phyloP scores from a whole-genome alignment of 2,329 filamentous ascomycete genomes.

The Fusarium vanettenii region DNA sequence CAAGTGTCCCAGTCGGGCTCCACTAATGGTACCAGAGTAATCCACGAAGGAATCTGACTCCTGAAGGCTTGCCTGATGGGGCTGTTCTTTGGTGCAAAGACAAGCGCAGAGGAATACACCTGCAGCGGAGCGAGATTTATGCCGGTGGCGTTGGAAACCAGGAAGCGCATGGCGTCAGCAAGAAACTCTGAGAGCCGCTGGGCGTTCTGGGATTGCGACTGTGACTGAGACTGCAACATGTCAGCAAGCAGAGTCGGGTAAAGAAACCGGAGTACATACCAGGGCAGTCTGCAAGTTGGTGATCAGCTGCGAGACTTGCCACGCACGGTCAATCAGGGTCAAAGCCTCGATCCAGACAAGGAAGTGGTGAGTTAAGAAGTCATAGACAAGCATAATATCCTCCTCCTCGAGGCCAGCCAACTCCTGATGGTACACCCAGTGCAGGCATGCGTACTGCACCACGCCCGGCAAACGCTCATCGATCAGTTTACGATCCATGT shows the following conservation, averaged over 20 bases:
- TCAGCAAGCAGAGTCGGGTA: not conserved
- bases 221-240: not conserved
- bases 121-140: not conserved
- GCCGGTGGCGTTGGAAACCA: not conserved
- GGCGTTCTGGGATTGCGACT: not conserved
- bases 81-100: not conserved
- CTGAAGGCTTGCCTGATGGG: not conserved
- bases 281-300: not conserved
- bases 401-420: not conserved
- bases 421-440: not conserved
- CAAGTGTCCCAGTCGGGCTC: not conserved
- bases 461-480: not conserved
- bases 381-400: not conserved
- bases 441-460: not conserved
- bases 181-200: not conserved
- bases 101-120: not conserved
- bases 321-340: not conserved
- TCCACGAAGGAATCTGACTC: not conserved
- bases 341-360: not conserved
- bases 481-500: not conserved
- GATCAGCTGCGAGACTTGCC: not conserved
- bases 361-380: not conserved
- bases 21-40: not conserved
- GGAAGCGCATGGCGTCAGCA: not conserved
- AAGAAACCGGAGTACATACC: not conserved